These are phyloP conservation scores for Pythium volutum DNA, from an alignment of 352 stramenopile genomes.

Conservation along the genomic window DNA sequence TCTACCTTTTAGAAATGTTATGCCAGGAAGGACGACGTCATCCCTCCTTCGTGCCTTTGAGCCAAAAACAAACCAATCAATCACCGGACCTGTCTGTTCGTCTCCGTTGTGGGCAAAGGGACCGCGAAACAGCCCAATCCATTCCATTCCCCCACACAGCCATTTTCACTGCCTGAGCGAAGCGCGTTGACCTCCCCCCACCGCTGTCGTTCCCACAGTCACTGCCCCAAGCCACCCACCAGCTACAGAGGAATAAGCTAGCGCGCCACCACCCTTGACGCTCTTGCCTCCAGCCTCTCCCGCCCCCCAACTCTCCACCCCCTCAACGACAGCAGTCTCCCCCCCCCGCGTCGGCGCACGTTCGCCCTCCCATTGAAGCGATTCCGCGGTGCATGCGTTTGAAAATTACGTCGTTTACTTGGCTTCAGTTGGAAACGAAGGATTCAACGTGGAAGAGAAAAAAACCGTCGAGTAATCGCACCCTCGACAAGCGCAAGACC, in stretches of 20 bases:
- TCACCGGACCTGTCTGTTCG: conserved; percentile 21
- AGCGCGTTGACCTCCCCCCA: background rate
- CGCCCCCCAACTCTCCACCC: background rate
- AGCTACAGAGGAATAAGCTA: background rate
- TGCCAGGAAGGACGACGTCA: conserved; percentile 10
- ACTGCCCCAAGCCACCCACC: background rate
- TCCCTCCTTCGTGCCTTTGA: conserved; percentile 4
- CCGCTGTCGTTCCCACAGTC: background rate
- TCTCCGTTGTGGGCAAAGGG: conserved; percentile 5
- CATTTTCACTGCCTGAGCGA: background rate
- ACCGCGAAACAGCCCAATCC: conserved; percentile 9
- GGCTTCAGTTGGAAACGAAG: conserved; percentile 67
- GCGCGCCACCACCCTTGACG: background rate
- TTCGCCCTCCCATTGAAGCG: conserved; percentile 13
- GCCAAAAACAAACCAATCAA: conserved; percentile 31
- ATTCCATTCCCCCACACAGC: background rate
- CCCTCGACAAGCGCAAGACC: conserved; percentile 28
- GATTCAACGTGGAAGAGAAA: conserved; percentile 79
- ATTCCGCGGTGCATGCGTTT: conserved; percentile 84
- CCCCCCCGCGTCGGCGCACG: background rate
- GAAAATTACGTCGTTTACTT: conserved; percentile 61
- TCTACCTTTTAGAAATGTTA: background rate
- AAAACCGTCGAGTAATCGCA: conserved; percentile 33
- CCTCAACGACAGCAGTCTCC: background rate
- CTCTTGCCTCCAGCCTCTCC: background rate